Evolutionary conservation across 768 basidiomycete species (phyloP).

Genomic region (Lyophyllum shimeji): DNA sequence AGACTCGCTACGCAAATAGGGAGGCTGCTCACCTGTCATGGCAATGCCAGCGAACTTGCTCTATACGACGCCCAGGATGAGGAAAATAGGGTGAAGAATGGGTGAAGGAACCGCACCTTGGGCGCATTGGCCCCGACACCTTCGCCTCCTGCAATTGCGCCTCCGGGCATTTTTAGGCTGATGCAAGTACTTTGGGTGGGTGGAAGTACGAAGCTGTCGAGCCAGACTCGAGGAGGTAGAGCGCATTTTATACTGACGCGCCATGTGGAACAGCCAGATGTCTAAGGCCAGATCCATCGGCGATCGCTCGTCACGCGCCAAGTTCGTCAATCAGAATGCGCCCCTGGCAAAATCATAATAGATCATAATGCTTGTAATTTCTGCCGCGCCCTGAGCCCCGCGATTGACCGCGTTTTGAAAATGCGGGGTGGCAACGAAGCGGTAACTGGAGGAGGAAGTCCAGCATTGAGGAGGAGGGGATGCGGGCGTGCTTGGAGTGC

Average conservation of each 20-base stretch:
- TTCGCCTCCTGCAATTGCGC: slow-evolving; percentile 32
- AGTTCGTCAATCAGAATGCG: not conserved
- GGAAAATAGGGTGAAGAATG: slow-evolving; percentile 2
- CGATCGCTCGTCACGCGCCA: slow-evolving; percentile 2
- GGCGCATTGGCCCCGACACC: slow-evolving; percentile 32
- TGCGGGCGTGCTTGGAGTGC: too few relatives aligned
- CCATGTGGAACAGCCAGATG: not conserved
- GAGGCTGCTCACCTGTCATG: slow-evolving; percentile 31
- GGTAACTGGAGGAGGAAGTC: not conserved
- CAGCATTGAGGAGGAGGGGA: not conserved
- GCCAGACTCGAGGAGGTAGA: not conserved
- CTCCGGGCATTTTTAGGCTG: slow-evolving; percentile 27
- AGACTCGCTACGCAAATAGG: not conserved
- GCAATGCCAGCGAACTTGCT: slow-evolving; percentile 41
- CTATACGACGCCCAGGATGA: slow-evolving; percentile 14
- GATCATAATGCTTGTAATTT: not conserved
- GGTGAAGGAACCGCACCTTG: slow-evolving; percentile 24
- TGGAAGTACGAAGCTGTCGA: not conserved
- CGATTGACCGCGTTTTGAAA: not conserved
- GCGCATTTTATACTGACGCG: slow-evolving; percentile 8
- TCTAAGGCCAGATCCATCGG: not conserved
- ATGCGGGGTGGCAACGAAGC: not conserved
- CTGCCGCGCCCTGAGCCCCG: not conserved
- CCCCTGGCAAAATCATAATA: not conserved
- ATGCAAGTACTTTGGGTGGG: not conserved